Base-by-base conservation (phyloP, 139 green algal species). In the Coelastrella sp. region DNA sequence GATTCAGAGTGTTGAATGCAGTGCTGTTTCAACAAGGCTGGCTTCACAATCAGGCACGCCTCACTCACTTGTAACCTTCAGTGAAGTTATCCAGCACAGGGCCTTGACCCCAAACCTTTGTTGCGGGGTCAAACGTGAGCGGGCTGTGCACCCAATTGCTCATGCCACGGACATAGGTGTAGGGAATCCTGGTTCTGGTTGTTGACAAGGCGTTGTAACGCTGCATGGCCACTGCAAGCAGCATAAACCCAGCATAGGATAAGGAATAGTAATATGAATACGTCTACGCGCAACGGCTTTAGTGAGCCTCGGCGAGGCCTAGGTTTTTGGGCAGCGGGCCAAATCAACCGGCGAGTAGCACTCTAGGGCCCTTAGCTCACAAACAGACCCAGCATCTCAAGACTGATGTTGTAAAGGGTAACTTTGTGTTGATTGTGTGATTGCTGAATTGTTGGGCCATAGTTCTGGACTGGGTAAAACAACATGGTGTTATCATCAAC, bases 61-160 rank as follows among this genome's bases (percentile, higher is more conserved):
- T 73, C 58, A 89, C 85, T 90, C 92, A 95, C n/a, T 84, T 88
- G 86, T 94, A 96, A n/a, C 94, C 93, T 32, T 93, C 92, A 6
- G 92, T 92, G 79, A 94, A 93, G 87, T 95, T 88, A 32, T 94
- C 93, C 7, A 92, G 83, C 5, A 93, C 22, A 22, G 93, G 91
- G 32, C 60, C 66, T 2, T 83, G 74, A 2, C 83, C 87, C 93
- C 93, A 95, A 58, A 90, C 79, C 59, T 71, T 80, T 16, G 20
- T 17, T 10, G 7, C 23, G 17, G 68, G 68, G 8, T 86, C 23
- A 74, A 93, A 88, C 0, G 76, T 54, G 14, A 96, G 81, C 10
- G 92, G 92, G 10, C 86, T 88, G 17, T 93, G 90, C n/a, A 95
- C 64, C 88, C 86, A 94, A 78, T 96, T 93, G 66, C 81, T 92